Conservation (phyloP, 306 rosid genomes). For the Canavalia gladiata region DNA sequence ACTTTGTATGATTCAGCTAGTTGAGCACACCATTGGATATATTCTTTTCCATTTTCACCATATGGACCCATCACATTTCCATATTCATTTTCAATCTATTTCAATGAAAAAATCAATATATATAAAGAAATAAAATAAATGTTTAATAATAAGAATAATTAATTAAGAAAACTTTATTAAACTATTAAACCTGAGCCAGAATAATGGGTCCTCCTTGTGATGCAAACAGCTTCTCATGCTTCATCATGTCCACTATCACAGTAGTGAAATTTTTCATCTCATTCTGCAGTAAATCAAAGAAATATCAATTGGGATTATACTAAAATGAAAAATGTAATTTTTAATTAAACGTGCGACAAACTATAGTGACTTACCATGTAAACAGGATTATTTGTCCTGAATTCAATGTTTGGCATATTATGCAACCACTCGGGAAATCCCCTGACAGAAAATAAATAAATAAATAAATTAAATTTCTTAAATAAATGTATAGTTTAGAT, state of each 20-base stretch:
- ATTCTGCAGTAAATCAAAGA: neutral
- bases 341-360: too few relatives aligned
- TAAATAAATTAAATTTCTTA: neutral
- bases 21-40: constrained; percentile 54
- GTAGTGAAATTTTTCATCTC: constrained; percentile 51
- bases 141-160: neutral
- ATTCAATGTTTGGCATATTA: constrained; percentile 45
- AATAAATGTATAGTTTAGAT: neutral
- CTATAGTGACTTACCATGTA: constrained; percentile 43
- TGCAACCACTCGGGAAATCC: constrained; percentile 69
- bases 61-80: constrained; percentile 49
- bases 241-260: constrained; percentile 46
- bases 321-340: too few relatives aligned
- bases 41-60: constrained; percentile 46
- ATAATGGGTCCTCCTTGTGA: constrained; percentile 62
- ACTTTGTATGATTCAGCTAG: constrained; percentile 46
- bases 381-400: constrained; percentile 50
- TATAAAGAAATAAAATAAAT: neutral
- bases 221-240: constrained; percentile 49
- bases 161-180: neutral
- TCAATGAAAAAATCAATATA: neutral
- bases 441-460: constrained; percentile 13
- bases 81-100: constrained; percentile 60
- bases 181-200: constrained; percentile 50
- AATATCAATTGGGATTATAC: neutral